A percentile compares a stretch with the other conserved stretches of the same genome.
These are phyloP conservation scores for Dunaliella salina DNA, from an alignment of 163 green algal species.

Conservation along the genomic window DNA sequence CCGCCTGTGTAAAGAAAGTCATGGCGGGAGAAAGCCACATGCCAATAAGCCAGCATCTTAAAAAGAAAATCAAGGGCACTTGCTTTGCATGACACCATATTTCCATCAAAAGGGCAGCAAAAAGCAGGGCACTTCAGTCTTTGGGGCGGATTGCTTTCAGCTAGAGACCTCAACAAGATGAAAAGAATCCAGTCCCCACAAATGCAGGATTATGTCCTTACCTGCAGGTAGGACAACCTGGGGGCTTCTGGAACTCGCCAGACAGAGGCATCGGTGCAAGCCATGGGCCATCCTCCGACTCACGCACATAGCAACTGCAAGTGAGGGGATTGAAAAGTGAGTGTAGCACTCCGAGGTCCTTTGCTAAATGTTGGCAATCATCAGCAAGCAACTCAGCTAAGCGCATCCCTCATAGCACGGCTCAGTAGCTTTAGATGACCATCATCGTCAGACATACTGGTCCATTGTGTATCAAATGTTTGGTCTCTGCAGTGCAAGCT, in stretches of 20 bases:
- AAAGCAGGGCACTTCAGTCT: no score
- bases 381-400: background rate
- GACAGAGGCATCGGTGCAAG: background rate
- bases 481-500: no score
- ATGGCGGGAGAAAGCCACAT: background rate
- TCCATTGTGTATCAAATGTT: no score
- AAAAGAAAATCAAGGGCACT: no score
- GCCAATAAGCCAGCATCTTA: no score
- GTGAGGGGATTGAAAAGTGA: no score
- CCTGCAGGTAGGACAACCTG: background rate
- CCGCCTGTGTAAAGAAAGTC: background rate
- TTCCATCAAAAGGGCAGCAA: no score
- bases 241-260: background rate
- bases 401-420: background rate
- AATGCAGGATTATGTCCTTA: background rate
- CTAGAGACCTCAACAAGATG: background rate
- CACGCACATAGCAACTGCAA: background rate
- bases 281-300: background rate
- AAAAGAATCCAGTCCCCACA: background rate
- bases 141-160: no score
- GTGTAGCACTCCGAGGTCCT: background rate
- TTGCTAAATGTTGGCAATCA: background rate
- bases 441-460: background rate
- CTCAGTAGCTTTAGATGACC: background rate
- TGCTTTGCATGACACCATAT: no score